phyloP scores from a whole-genome alignment of 345 rosid species.

The Diplotaxis tenuifolia region DNA sequence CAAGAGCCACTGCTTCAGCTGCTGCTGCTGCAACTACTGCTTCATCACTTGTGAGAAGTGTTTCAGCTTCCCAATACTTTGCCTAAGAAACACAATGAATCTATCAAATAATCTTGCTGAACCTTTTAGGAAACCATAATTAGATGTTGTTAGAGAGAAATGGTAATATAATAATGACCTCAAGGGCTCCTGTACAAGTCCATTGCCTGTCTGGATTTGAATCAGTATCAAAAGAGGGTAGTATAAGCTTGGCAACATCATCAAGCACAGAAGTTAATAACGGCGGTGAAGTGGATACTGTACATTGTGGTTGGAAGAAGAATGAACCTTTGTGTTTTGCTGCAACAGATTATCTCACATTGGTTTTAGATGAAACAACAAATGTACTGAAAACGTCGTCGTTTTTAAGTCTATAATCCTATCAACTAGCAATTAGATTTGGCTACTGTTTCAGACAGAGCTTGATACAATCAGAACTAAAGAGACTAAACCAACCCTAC shows the following conservation, averaged over 20 bases:
- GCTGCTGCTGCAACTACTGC: conserved; percentile 86
- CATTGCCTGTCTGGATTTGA: conserved; percentile 57
- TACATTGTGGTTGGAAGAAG: conserved; percentile 60
- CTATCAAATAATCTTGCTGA: neutral
- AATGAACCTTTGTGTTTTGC: conserved; percentile 54
- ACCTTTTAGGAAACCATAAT: neutral
- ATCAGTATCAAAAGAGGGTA: conserved; percentile 62
- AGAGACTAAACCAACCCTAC: conserved; percentile 6
- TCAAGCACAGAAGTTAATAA: conserved; percentile 56
- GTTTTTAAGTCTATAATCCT: neutral
- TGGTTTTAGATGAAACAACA: neutral
- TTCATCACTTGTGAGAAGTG: conserved; percentile 77
- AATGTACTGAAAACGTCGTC: neutral
- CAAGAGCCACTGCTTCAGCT: conserved; percentile 90
- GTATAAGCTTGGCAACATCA: conserved; percentile 71
- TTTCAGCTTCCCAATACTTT: conserved; percentile 54
- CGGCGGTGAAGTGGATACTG: conserved; percentile 60
- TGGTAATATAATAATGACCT: conserved; percentile 43
- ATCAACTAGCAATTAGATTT: neutral
- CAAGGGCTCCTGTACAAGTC: conserved; percentile 56
- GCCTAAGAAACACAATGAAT: conserved; percentile 47
- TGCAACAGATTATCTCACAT: conserved; percentile 37
- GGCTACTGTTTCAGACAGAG: conserved; percentile 1
- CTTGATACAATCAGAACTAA: neutral
- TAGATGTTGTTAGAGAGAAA: neutral